Evolutionary conservation across 164 flowering plant genomes (phyloP).

Genomic region (Cinnamomum micranthum): DNA sequence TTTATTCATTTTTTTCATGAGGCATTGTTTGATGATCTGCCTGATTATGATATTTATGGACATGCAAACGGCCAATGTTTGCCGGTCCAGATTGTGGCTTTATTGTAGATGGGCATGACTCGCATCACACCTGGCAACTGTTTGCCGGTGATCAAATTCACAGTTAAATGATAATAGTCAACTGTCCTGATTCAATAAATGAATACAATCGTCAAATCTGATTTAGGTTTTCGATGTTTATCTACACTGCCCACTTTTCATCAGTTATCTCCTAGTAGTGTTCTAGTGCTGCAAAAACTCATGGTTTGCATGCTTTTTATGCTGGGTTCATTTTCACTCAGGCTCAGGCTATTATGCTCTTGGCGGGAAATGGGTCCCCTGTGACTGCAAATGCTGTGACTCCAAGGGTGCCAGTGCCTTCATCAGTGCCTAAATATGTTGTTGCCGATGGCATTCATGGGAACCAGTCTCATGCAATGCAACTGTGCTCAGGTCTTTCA

Average conservation of each 20-base stretch:
- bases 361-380: slow-evolving; percentile 70
- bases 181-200: background rate
- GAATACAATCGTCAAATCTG: background rate
- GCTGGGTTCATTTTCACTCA: slow-evolving; percentile 17
- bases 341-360: slow-evolving; percentile 87
- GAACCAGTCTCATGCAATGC: slow-evolving; percentile 31
- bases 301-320: background rate
- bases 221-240: no score
- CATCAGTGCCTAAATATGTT: slow-evolving; percentile 28
- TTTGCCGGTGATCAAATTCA: background rate
- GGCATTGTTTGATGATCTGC: background rate
- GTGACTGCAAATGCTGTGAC: slow-evolving; percentile 20
- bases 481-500: slow-evolving; percentile 46
- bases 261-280: no score
- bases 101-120: no score
- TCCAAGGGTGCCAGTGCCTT: slow-evolving; percentile 33
- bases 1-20: background rate
- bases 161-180: background rate
- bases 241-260: no score
- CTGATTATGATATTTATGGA: no score
- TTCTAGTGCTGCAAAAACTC: background rate
- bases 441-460: slow-evolving; percentile 36
- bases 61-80: no score
- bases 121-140: background rate
- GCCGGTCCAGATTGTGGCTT: no score